Evolutionary conservation across 768 basidiomycete genomes (phyloP), one percentile per base, ranked within the genome.

Genomic region (Hericium rajendrae): DNA sequence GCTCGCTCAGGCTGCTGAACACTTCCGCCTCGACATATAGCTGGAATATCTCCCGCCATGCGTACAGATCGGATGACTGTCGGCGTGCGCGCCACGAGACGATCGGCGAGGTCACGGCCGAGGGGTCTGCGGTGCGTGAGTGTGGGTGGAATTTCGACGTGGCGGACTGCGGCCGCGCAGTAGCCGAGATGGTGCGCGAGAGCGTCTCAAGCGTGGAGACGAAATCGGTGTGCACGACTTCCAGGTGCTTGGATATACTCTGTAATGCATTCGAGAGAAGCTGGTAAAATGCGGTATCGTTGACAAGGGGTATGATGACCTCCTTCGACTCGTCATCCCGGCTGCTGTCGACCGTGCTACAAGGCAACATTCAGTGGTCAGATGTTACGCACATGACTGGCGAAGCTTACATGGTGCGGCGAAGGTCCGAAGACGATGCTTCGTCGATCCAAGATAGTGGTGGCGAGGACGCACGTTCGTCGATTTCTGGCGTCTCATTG

Each of bases 31-130:
- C 92, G 51, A 87, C 76, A 69, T 95, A 97, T 2, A 94, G 71
- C 57, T 85, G 84, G 66, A 97, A 95, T 28, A 97, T 85, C 70
- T 91, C 84, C 22, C 94, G 75, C 94, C 94, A 97, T 6, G 82
- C 78, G 67, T 90, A 92, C 8, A 97, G 70, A 63, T 97, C 94
- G 11, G 72, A 70, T 60, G 75, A 75, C 57, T 37, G 48, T 11
- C 18, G 53, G 38, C 37, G 49, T 37, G 41, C 57, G 13, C 20
- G 52, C 22, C 40, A 56, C 48, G 48, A 38, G 38, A 53, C 52
- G 28, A 60, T 51, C 1, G 68, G 51, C 0, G 61, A 55, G 13
- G 60, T 60, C 51, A 71, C 56, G 10, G 54, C 51, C 8, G 61
- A 60, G 1, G 69, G 63, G 52, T 69, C 62, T 6, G 67, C 53